phyloP scores from a whole-genome alignment of 805 yeast species.

The Tetrapisispora arboricola region DNA sequence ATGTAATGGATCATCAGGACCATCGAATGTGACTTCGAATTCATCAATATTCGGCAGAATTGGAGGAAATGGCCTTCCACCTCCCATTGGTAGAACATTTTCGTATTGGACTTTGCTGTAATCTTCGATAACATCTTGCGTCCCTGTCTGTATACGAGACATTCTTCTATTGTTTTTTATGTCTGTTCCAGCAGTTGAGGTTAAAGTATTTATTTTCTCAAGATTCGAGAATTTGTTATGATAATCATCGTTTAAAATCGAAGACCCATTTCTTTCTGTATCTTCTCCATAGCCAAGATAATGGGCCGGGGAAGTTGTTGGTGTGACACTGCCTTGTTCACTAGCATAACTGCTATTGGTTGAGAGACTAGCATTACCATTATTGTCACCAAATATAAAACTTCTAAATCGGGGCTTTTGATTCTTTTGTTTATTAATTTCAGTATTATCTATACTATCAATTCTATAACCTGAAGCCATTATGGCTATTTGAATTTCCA shows the following conservation, averaged over 20 bases:
- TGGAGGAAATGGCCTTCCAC: constrained; percentile 54
- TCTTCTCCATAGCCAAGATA: not conserved
- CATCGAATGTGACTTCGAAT: constrained; percentile 65
- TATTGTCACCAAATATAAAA: not conserved
- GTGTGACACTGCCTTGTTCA: not conserved
- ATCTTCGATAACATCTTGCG: constrained; percentile 6
- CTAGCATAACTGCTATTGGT: not conserved
- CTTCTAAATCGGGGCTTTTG: not conserved
- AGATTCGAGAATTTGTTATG: not conserved
- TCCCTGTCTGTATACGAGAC: constrained; percentile 11
- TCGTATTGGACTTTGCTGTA: constrained; percentile 7
- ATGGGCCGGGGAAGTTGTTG: not conserved
- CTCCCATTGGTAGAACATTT: constrained; percentile 50
- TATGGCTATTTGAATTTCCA: no score
- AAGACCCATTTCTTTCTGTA: constrained; percentile 1
- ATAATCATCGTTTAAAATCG: not conserved
- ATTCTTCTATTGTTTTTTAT: constrained; percentile 8
- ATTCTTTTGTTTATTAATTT: no score
- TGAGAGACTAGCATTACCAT: not conserved
- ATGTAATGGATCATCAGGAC: constrained; percentile 67
- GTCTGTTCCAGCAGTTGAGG: constrained; percentile 10
- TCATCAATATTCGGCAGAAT: constrained; percentile 42
- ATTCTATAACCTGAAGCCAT: no score
- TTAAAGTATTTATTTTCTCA: constrained; percentile 8
- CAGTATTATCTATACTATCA: no score